Evolutionary conservation across 139 green algal species (phyloP).

Genomic region (Tetraselmis striata): DNA sequence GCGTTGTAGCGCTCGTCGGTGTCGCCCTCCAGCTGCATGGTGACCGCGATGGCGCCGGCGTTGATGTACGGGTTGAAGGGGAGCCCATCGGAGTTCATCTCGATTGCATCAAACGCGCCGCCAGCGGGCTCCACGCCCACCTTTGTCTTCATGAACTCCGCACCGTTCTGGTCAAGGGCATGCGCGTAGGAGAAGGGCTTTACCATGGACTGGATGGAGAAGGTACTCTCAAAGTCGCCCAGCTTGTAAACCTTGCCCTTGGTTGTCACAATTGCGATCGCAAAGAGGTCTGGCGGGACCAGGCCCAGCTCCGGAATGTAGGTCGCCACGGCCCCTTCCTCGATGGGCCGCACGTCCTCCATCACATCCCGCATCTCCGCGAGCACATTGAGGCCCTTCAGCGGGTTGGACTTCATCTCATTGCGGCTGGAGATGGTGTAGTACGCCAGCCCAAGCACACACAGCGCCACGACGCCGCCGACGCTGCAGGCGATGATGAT

Average conservation of each 20-base stretch:
- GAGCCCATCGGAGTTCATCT: neutral
- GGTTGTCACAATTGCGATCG: neutral
- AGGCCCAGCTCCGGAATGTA: neutral
- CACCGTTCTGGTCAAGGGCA: neutral
- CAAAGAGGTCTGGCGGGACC: neutral
- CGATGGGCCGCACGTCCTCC: neutral
- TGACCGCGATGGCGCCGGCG: neutral
- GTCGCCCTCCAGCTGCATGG: neutral
- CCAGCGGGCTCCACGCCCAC: neutral
- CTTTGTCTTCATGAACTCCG: neutral
- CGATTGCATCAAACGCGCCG: neutral
- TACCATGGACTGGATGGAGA: neutral
- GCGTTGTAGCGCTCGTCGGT: neutral
- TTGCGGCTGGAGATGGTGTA: neutral
- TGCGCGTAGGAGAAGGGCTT: neutral
- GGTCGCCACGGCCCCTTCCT: neutral
- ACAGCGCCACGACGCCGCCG: neutral
- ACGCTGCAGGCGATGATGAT: neutral
- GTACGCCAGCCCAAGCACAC: neutral
- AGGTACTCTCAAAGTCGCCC: neutral
- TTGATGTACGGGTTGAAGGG: neutral
- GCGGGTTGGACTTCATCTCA: neutral
- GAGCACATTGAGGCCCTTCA: neutral
- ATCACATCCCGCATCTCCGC: neutral
- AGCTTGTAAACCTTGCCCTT: neutral